Evolutionary conservation across 2,329 filamentous ascomycete species (phyloP).

Genomic region (Hirsutella rhossiliensis): DNA sequence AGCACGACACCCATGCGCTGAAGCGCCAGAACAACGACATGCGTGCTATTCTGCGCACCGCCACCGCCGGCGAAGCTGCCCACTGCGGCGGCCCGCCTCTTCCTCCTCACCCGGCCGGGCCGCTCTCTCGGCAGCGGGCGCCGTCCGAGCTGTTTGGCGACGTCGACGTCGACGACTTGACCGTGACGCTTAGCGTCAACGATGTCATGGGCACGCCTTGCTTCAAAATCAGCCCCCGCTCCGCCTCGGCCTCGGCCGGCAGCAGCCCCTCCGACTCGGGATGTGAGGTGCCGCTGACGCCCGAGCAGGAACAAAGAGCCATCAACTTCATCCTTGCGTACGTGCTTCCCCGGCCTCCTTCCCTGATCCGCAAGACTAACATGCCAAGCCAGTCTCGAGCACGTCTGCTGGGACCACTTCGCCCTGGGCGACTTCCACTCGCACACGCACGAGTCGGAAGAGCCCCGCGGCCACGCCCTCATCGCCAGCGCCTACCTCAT

Average conservation of each 20-base stretch:
- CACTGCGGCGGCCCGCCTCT: neutral
- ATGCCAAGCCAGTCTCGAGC: conserved; percentile 29
- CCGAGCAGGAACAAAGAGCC: conserved; percentile 29
- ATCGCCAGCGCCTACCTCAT: conserved; percentile 32
- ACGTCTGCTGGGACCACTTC: conserved; percentile 40
- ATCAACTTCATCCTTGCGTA: conserved; percentile 44
- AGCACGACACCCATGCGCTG: conserved; percentile 25
- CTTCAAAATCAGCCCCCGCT: conserved; percentile 26
- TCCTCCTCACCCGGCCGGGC: neutral
- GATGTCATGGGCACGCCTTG: conserved; percentile 27
- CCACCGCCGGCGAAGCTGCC: conserved; percentile 6
- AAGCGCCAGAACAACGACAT: conserved; percentile 31
- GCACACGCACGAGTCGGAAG: conserved; percentile 17
- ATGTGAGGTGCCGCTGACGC: conserved; percentile 16
- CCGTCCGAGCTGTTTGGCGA: conserved; percentile 17
- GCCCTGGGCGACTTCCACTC: conserved; percentile 24
- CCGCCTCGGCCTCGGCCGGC: conserved; percentile 8
- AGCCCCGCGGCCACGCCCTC: conserved; percentile 27
- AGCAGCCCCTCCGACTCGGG: conserved; percentile 8
- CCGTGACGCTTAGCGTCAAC: conserved; percentile 28
- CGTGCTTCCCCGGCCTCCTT: conserved; percentile 8
- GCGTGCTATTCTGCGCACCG: conserved; percentile 17
- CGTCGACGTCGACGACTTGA: conserved; percentile 24
- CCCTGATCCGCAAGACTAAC: conserved; percentile 1
- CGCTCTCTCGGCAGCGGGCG: neutral